phyloP scores from a whole-genome alignment of 805 yeast genomes.

The Lachancea thermotolerans region DNA sequence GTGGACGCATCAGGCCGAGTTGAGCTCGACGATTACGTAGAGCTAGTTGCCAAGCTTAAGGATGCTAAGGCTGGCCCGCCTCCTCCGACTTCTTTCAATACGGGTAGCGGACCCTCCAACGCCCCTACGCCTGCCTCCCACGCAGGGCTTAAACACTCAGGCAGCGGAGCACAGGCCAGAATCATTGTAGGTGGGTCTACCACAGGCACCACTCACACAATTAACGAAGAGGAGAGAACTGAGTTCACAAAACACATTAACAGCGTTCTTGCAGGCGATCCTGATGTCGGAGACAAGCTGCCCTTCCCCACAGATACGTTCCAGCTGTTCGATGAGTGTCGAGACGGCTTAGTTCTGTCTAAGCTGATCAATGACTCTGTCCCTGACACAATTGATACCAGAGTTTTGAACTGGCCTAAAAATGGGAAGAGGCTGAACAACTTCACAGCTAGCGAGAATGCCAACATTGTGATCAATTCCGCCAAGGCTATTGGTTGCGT shows the following conservation, averaged over 20 bases:
- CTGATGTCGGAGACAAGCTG: slow-evolving; percentile 72
- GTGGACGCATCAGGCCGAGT: slow-evolving; percentile 97
- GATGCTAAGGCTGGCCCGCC: slow-evolving; percentile 32
- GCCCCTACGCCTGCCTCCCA: slow-evolving; percentile 29
- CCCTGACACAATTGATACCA: slow-evolving; percentile 96
- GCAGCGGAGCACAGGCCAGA: slow-evolving; percentile 56
- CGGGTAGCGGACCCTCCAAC: slow-evolving; percentile 22
- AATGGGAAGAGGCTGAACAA: slow-evolving; percentile 76
- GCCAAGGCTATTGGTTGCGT: slow-evolving; percentile 99
- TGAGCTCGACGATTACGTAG: slow-evolving; percentile 90
- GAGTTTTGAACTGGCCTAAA: slow-evolving; percentile 88
- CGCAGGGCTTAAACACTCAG: slow-evolving; percentile 40
- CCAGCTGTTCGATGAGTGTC: slow-evolving; percentile 93
- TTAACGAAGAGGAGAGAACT: slow-evolving; percentile 92
- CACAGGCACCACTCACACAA: slow-evolving; percentile 93
- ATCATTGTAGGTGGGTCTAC: slow-evolving; percentile 80
- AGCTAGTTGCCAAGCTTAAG: slow-evolving; percentile 71
- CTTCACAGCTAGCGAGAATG: slow-evolving; percentile 94
- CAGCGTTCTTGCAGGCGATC: slow-evolving; percentile 82
- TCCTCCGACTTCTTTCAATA: slow-evolving; percentile 28
- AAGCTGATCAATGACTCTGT: slow-evolving; percentile 95
- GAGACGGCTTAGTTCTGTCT: slow-evolving; percentile 89
- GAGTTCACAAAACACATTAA: slow-evolving; percentile 96
- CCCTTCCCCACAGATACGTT: slow-evolving; percentile 92
- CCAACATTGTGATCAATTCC: slow-evolving; percentile 94